Conservation (phyloP, 345 rosid species). For the Sisymbrium irio region DNA sequence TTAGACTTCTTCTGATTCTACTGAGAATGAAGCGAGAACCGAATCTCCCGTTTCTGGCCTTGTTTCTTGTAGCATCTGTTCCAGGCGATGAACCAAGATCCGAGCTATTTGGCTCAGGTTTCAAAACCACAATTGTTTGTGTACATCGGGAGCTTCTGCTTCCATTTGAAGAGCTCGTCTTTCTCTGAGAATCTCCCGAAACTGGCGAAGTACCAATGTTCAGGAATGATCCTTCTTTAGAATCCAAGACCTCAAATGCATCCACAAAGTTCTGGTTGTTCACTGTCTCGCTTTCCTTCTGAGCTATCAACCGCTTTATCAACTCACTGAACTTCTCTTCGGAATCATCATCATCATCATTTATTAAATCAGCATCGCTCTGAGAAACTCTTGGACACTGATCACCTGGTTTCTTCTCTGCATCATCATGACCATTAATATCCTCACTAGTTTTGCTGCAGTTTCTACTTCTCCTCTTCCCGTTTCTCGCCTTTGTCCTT, state of each 20-base stretch:
- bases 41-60: conserved; percentile 52
- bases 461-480: conserved; percentile 48
- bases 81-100: conserved; percentile 36
- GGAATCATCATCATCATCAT: conserved; percentile 41
- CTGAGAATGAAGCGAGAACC: conserved; percentile 44
- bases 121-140: conserved; percentile 68
- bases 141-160: conserved; percentile 50
- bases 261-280: conserved; percentile 46
- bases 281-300: conserved; percentile 51
- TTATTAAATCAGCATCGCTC: conserved; percentile 33
- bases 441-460: conserved; percentile 50
- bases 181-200: conserved; percentile 14
- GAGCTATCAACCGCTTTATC: conserved; percentile 60
- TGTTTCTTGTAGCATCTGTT: conserved; percentile 48
- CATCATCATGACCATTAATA: conserved; percentile 34
- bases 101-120: conserved; percentile 43
- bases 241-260: conserved; percentile 59
- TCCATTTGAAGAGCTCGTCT: conserved; percentile 39
- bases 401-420: conserved; percentile 36
- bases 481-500: conserved; percentile 36
- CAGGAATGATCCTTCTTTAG: conserved; percentile 60
- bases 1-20: conserved; percentile 48
- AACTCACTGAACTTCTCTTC: conserved; percentile 72
- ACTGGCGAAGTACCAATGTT: neutral
- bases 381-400: conserved; percentile 54